Percentiles rank a stretch among this genome's conserved stretches.
phyloP scores from a whole-genome alignment of 768 basidiomycete genomes.

The Leccinum longicurvipes region DNA sequence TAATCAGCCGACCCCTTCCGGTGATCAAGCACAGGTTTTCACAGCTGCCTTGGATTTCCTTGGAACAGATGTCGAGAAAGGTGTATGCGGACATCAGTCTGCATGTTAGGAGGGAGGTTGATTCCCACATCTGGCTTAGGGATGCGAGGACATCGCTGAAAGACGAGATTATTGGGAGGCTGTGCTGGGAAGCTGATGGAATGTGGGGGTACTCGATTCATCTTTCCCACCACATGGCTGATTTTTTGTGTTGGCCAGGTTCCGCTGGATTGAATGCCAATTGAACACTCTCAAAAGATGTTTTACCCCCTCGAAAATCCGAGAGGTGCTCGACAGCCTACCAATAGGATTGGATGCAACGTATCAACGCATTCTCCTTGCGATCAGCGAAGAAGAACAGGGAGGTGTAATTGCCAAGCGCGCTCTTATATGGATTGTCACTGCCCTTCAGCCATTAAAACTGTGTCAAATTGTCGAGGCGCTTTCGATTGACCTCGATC shows the following conservation, averaged over 20 bases:
- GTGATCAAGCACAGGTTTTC: conserved; percentile 6
- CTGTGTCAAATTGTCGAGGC: not conserved
- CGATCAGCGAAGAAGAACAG: not conserved
- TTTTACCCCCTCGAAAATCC: not conserved
- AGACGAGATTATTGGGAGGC: not conserved
- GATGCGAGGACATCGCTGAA: not conserved
- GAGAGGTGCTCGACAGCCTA: not conserved
- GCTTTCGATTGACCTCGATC: not conserved
- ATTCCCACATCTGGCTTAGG: conserved; percentile 5
- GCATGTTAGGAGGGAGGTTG: conserved; percentile 5
- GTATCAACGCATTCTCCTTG: not conserved
- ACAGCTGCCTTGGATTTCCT: not conserved
- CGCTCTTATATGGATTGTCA: not conserved
- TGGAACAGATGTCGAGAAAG: not conserved
- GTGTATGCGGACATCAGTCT: conserved; percentile 8
- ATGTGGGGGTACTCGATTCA: conserved; percentile 2
- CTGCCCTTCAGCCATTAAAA: not conserved
- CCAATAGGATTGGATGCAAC: not conserved
- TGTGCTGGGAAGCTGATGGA: conserved; percentile 3
- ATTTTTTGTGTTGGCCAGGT: not conserved
- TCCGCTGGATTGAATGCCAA: not conserved
- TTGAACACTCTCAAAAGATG: not conserved
- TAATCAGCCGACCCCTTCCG: conserved; percentile 2
- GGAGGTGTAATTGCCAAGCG: not conserved
- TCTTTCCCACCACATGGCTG: not conserved